Evolutionary conservation across 441 rosid genomes (phyloP).

Genomic region (Pelargonium fulgidum): DNA sequence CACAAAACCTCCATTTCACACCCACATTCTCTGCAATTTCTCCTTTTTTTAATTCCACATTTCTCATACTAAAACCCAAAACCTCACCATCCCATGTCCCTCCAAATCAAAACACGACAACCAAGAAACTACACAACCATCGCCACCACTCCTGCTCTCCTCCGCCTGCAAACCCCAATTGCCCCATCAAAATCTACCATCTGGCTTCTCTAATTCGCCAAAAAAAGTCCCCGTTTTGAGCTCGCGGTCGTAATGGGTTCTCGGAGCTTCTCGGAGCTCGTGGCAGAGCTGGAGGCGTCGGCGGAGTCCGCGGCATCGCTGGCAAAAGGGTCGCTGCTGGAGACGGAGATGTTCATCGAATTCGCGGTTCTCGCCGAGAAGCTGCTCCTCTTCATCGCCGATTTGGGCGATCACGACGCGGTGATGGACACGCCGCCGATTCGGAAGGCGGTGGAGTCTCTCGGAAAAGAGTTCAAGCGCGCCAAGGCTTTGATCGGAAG

Average conservation of each 20-base stretch:
- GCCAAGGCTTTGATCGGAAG: constrained; percentile 33
- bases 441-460: constrained; percentile 41
- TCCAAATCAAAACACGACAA: not conserved
- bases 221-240: too few species aligned
- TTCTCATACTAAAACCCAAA: not conserved
- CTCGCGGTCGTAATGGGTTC: not conserved
- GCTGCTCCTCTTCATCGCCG: constrained; percentile 35
- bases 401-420: constrained; percentile 25
- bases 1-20: too few species aligned
- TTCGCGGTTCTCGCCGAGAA: constrained; percentile 41
- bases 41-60: not conserved
- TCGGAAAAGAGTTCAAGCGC: constrained; percentile 35
- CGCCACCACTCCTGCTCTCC: not conserved
- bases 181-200: not conserved
- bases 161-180: not conserved
- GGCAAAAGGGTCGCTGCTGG: constrained; percentile 30
- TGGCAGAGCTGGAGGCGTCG: constrained; percentile 29
- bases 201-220: too few species aligned
- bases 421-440: constrained; percentile 35
- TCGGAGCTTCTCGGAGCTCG: constrained; percentile 34
- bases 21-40: too few species aligned
- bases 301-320: constrained; percentile 32
- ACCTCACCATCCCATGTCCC: not conserved
- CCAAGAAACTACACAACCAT: not conserved
- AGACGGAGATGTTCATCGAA: constrained; percentile 33